A percentile compares a stretch with the other conserved stretches of the same genome.
Evolutionary conservation across 2,329 filamentous ascomycete genomes (phyloP).

Genomic region (Sporothrix pallida): DNA sequence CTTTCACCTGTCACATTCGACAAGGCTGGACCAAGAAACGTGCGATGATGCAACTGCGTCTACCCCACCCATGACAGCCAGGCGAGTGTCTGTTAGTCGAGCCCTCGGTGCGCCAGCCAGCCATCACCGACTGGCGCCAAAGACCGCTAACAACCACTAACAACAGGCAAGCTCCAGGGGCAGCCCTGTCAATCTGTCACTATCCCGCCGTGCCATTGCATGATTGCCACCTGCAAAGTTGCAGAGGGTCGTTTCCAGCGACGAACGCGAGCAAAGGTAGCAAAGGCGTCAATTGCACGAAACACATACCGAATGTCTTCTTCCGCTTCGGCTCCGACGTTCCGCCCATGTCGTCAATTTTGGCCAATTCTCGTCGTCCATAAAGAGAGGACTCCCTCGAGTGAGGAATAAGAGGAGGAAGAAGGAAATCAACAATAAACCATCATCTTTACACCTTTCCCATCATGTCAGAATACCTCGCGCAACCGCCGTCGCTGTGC

Average conservation of each 20-base stretch:
- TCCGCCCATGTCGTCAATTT: background rate
- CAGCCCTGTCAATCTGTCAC: background rate
- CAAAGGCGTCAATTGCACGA: background rate
- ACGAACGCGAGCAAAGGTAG: too few relatives aligned
- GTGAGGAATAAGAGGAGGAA: background rate
- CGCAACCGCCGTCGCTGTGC: conserved; percentile 40
- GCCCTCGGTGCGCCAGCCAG: too few relatives aligned
- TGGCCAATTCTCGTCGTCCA: background rate
- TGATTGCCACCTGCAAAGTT: background rate
- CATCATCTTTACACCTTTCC: too few relatives aligned
- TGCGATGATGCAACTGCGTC: conserved; percentile 1
- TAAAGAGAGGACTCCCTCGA: background rate
- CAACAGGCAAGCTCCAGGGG: background rate
- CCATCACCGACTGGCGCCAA: background rate
- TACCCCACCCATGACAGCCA: background rate
- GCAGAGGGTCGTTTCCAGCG: too few relatives aligned
- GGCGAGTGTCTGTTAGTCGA: background rate
- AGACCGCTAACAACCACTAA: too few relatives aligned
- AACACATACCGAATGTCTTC: conserved; percentile 4
- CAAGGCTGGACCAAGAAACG: conserved; percentile 15
- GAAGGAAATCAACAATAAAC: background rate
- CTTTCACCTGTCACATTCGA: background rate
- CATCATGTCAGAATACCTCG: conserved; percentile 36
- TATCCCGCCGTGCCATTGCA: conserved; percentile 23
- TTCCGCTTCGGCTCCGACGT: conserved; percentile 31